Conservation (phyloP, 2,329 filamentous ascomycete species). For the Blastomyces gilchristii region DNA sequence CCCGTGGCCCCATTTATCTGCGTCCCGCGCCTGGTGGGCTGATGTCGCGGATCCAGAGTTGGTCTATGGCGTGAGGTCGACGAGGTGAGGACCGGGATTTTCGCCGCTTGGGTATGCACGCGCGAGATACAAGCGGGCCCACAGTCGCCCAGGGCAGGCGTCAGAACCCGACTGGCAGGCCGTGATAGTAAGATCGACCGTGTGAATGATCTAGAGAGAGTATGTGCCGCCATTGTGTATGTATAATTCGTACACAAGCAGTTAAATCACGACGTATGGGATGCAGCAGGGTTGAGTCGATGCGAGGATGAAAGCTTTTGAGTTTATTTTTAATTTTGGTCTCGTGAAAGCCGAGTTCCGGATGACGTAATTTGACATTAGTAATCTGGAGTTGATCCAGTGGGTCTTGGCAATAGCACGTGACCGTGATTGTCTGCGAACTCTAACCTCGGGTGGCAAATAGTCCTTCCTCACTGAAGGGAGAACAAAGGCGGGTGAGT, state of each 20-base stretch:
- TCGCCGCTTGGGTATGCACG: slow-evolving; percentile 33
- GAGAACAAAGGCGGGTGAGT: too few species aligned
- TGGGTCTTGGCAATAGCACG: too few species aligned
- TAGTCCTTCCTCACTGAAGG: too few species aligned
- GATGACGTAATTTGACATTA: slow-evolving; percentile 3
- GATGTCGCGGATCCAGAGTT: slow-evolving; percentile 35
- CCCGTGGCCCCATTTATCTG: slow-evolving; percentile 33
- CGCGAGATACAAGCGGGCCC: slow-evolving; percentile 22
- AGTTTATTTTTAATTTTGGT: neutral
- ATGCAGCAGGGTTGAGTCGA: neutral
- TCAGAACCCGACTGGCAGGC: neutral
- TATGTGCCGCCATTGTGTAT: slow-evolving; percentile 4
- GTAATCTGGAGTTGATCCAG: neutral
- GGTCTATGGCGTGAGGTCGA: slow-evolving; percentile 40
- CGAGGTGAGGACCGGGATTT: slow-evolving; percentile 39
- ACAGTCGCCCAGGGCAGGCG: neutral
- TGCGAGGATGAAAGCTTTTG: neutral
- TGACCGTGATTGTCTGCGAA: too few species aligned
- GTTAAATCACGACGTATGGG: neutral
- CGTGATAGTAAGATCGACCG: slow-evolving; percentile 5
- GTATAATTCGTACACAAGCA: neutral
- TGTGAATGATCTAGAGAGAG: slow-evolving; percentile 1
- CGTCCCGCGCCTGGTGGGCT: slow-evolving; percentile 25
- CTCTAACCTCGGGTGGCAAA: too few species aligned
- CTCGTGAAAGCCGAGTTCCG: neutral